Conservation (phyloP, 495 filamentous ascomycete species). For the Talaromyces stipitatus region DNA sequence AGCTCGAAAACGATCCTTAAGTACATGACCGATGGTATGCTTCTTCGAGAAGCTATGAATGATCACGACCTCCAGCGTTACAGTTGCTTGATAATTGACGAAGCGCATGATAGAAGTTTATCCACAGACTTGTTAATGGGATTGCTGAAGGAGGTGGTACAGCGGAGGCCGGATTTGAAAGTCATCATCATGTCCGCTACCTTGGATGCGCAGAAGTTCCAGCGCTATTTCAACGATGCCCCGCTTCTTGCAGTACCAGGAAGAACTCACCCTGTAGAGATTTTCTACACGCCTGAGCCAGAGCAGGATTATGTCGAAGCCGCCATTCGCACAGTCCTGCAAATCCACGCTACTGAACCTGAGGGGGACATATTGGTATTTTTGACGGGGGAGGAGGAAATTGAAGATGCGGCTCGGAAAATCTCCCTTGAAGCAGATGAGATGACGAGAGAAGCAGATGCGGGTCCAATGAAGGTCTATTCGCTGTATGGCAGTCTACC, state of each 20-base stretch:
- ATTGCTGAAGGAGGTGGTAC: constrained; percentile 77
- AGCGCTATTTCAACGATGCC: constrained; percentile 93
- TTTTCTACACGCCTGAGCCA: constrained; percentile 95
- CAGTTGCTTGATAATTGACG: constrained; percentile 96
- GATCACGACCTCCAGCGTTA: constrained; percentile 87
- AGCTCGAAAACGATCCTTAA: constrained; percentile 86
- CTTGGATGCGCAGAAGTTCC: constrained; percentile 94
- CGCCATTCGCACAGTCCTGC: constrained; percentile 85
- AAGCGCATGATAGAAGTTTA: constrained; percentile 93
- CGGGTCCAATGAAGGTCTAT: constrained; percentile 83
- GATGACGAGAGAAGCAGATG: constrained; percentile 81
- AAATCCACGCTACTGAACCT: constrained; percentile 87
- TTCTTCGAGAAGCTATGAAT: constrained; percentile 95
- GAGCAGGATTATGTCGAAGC: constrained; percentile 97
- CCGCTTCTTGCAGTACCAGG: constrained; percentile 92
- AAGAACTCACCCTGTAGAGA: constrained; percentile 92
- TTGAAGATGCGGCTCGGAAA: constrained; percentile 91
- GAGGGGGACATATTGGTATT: constrained; percentile 96
- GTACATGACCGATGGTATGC: constrained; percentile 99
- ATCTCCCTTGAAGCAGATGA: constrained; percentile 87
- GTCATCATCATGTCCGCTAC: constrained; percentile 99
- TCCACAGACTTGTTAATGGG: constrained; percentile 97
- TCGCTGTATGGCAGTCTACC: constrained; percentile 92
- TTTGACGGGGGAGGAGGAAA: constrained; percentile 97
- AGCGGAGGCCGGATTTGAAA: constrained; percentile 77